Evolutionary conservation across 108 stramenopile genomes (phyloP), one percentile per base, ranked within the genome.

Genomic region (Skeletonema menzelii): DNA sequence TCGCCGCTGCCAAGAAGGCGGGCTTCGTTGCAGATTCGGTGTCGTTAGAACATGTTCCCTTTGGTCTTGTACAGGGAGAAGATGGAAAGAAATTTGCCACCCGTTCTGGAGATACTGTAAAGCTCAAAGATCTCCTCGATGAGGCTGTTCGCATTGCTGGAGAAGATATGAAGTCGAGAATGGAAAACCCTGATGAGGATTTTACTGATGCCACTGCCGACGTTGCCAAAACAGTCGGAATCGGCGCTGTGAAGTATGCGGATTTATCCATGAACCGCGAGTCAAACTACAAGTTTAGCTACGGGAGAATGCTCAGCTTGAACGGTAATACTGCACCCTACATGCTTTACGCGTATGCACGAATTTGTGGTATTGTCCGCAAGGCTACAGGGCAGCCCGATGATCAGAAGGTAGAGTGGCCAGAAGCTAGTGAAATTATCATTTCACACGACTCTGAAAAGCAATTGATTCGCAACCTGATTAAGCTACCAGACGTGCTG

Each of bases 241-340:
- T 98, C 57, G 97, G 97, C 64, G 98, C 97, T 19, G 98, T 99
- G 28, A 99, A 99, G 78, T 99, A 99, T 81, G 97, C 96, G 5
- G 99, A 99, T 74, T 80, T 99, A 27, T 91, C 92, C 63, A 92
- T 99, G 90, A 96, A 98, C 83, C 95, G 98, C 8, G 91, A 89
- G 64, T 97, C 97, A 8, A 95, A 98, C 77, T 99, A 99, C 86
- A 79, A 89, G 34, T 99, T 99, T 84, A 95, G 91, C 85, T 99
- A 99, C 76, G 97, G 94, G 17, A 77, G 95, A 59, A 99, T 99
- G 99, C 85, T 99, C 42, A 95, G 96, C 77, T 85, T 97, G 47
- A 91, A 97, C 63, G 99, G 99, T 12, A 97, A 99, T 86, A 99
- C 99, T 6, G 99, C 99, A 40, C 97, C 98, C 8, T 99, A 99